These are phyloP conservation scores for Trichophyton schoenleinii DNA, from an alignment of 2,329 filamentous ascomycete genomes.

Conservation along the genomic window DNA sequence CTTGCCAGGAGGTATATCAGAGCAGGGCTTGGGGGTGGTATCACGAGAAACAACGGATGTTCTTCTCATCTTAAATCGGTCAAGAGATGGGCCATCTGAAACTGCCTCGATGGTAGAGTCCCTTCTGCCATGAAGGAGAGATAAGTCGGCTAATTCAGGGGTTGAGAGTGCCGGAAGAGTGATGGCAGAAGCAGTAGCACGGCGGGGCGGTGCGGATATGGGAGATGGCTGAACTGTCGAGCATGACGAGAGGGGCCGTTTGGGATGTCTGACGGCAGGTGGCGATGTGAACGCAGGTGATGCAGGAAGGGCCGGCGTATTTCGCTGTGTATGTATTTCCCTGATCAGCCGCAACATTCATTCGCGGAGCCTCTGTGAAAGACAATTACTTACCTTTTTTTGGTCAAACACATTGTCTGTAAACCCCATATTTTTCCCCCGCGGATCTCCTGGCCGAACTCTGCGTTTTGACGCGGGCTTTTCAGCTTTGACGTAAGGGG, in stretches of 20 bases:
- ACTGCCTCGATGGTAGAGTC: neutral
- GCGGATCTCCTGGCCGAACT: conserved; percentile 22
- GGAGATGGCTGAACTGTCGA: neutral
- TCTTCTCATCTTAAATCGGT: conserved; percentile 6
- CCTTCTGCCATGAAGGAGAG: neutral
- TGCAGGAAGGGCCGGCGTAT: conserved; percentile 8
- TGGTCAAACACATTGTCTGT: conserved; percentile 29
- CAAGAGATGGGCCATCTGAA: neutral
- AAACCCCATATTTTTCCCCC: conserved; percentile 25
- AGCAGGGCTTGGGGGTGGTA: neutral
- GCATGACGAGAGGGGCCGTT: conserved; percentile 8
- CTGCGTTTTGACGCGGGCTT: conserved; percentile 23
- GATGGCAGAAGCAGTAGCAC: neutral
- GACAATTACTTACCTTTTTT: conserved; percentile 18
- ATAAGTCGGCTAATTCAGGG: conserved; percentile 1
- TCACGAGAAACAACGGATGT: neutral
- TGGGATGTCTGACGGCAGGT: conserved; percentile 6
- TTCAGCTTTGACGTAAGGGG: conserved; percentile 24
- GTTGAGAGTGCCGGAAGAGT: neutral
- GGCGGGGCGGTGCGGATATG: neutral
- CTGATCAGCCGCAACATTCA: neutral
- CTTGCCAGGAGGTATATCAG: conserved; percentile 6
- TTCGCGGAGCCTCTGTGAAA: neutral
- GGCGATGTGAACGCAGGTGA: conserved; percentile 6
- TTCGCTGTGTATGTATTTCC: conserved; percentile 8